Evolutionary conservation across 106 monocot species (phyloP), one percentile per base, ranked within the genome.

Genomic region (Posidonia australis): DNA sequence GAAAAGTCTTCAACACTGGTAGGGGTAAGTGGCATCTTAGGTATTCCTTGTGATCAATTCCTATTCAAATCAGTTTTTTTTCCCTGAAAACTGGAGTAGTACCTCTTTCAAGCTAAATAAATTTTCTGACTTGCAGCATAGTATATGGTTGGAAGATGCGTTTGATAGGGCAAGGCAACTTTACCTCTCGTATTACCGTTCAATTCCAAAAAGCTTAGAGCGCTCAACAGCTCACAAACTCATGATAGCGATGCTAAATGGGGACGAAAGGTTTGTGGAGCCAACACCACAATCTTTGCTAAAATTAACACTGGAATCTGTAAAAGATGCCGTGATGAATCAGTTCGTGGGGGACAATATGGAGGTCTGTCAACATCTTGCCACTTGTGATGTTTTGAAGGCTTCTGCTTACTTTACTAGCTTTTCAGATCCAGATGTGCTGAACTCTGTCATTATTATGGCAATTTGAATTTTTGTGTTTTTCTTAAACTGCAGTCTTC

Each of bases 61-160:
- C 36, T 36, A 36, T 36, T n/a, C 36, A 36, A 36, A 36, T 7
- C 7, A 36, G 2, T 2, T 4, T 36, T 36, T 36, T 36, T 7
- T 36, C 7, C 7, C 36, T 2, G 7, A 36, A 7, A 36, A 36
- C 36, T 36, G 7, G 5, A 36, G 36, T 36, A 4, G 36, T n/a
- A 54, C 23, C 23, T 22, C 23, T 53, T 53, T 24, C 12, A 21
- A 58, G 23, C 25, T 30, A 61, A 10, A 9, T 44, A 30, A 10
- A 41, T 55, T 13, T 20, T 61, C n/a, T 9, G 46, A 47, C 20
- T 60, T 84, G 75, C 89, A 94, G 90, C 96, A 91, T 45, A 98
- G 84, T 70, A 83, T 90, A 54, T 98, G 96, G 96, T 62, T 87
- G 55, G 96, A 91, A 84, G 96, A 98, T 85, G 90, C 96, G 70